Base-by-base conservation (phyloP, 371 early-diverging fungal species). In the Chytridium lagenaria region DNA sequence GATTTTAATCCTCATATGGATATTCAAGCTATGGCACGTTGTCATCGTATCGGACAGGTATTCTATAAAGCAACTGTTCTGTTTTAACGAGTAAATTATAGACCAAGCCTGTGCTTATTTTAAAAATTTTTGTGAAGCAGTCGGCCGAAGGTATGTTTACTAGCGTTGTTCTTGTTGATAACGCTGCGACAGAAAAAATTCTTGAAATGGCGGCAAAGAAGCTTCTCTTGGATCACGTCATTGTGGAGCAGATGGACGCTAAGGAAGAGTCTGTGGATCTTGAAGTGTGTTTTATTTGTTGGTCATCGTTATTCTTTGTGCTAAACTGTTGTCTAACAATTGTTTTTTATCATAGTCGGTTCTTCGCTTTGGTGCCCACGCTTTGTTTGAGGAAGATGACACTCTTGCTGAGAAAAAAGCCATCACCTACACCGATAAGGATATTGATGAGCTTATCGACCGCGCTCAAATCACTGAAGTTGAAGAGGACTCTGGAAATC, bases 11-110 rank as follows among this genome's bases (percentile, higher is more conserved):
- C 67, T 51, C 57, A 72, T 73, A 73, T 76, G 72, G 99, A 99
- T 79, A 79, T 98, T 59, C 99, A 99, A 82, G 99, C 99, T 39
- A 97, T 98, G 96, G 98, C 99, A 5, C 91, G 99, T 55, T 98
- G 96, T 2, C 99, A 99, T 84, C 92, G 99, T 78, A 81, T 80
- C 50, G 99, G 99, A 0, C 99, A 99, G 44, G 44, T 44, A 44
- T 44, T 44, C 44, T 44, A 44, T 44, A 44, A 12, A 44, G 44
- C 19, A 44, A 44, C 44, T 44, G 7, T 44, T 44, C 19, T 30
- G 44, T 70, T 10, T 66, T 76, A 63, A 0, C n/a, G n/a, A n/a
- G n/a, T n/a, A n/a, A n/a, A n/a, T n/a, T n/a, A n/a, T 98, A 99
- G 80, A 91, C 83, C n/a, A 90, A 89, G 52, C 90, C 91, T 34